These are phyloP conservation scores for Barnettozyma vustinii DNA, from an alignment of 805 yeast species.

Conservation along the genomic window DNA sequence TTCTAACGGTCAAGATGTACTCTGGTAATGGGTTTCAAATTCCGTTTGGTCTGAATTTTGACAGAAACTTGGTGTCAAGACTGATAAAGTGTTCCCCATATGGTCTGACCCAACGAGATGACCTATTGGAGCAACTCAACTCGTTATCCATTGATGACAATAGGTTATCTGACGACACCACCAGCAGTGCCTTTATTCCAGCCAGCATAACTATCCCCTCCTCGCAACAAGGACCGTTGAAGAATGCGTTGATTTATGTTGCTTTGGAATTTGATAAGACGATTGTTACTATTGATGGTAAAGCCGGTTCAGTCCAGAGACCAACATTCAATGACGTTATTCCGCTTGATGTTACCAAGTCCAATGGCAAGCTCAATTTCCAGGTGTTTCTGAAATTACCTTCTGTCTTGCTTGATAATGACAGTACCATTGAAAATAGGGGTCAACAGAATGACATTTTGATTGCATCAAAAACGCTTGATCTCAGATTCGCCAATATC, in stretches of 20 bases:
- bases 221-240: conserved; percentile 28
- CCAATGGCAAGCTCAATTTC: conserved; percentile 55
- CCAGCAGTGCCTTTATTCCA: conserved; percentile 34
- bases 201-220: conserved; percentile 51
- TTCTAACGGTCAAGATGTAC: conserved; percentile 72
- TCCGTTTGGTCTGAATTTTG: conserved; percentile 66
- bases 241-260: conserved; percentile 70
- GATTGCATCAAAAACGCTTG: conserved; percentile 64
- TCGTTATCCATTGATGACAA: conserved; percentile 26
- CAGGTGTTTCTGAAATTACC: conserved; percentile 81
- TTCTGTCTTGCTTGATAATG: conserved; percentile 37
- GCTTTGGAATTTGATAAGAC: conserved; percentile 94
- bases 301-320: conserved; percentile 68
- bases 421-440: neutral
- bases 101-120: conserved; percentile 14
- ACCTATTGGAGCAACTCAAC: conserved; percentile 16
- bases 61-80: conserved; percentile 57
- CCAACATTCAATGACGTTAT: conserved; percentile 89
- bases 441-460: conserved; percentile 46
- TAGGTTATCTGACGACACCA: neutral
- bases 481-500: conserved; percentile 47
- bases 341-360: conserved; percentile 79
- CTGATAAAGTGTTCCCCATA: conserved; percentile 51
- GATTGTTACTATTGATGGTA: conserved; percentile 82
- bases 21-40: conserved; percentile 60